Conservation (phyloP, 805 yeast species). For the Ascoidea rubescens region DNA sequence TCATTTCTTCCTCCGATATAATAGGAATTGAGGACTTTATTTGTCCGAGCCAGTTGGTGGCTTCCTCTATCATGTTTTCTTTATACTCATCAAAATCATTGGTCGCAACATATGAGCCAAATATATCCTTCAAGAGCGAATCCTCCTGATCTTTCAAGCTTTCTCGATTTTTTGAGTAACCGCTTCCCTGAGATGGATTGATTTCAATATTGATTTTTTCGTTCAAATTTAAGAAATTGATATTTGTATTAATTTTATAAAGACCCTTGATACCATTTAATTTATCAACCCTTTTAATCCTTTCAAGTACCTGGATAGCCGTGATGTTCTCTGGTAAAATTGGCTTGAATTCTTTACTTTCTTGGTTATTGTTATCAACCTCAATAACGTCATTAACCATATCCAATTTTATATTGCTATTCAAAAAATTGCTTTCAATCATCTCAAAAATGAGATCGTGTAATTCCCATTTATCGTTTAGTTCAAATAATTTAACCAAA, state of each 20-base stretch:
- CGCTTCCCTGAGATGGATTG: not conserved
- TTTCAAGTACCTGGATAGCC: too few species aligned
- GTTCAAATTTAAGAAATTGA: too few species aligned
- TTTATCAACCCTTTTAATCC: too few species aligned
- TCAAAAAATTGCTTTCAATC: constrained; percentile 2
- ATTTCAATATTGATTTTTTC: too few species aligned
- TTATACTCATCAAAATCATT: too few species aligned
- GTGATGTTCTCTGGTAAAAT: too few species aligned
- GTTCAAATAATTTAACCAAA: not conserved
- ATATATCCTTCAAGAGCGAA: not conserved
- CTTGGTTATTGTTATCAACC: not conserved
- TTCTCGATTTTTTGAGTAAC: too few species aligned
- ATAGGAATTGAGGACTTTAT: constrained; percentile 1
- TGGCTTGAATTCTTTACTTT: not conserved
- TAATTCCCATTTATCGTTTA: not conserved
- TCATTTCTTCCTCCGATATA: constrained; percentile 1
- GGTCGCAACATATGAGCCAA: not conserved
- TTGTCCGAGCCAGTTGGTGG: not conserved
- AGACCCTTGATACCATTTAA: too few species aligned
- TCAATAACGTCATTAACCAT: not conserved
- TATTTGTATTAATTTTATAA: too few species aligned
- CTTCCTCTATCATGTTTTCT: too few species aligned
- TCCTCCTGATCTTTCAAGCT: not conserved
- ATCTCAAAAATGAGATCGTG: constrained; percentile 7
- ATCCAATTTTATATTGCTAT: constrained; percentile 3